Percentiles rank a stretch among this genome's conserved stretches.
These are phyloP conservation scores for Apiospora kogelbergensis DNA, from an alignment of 2,329 filamentous ascomycete species.

Conservation along the genomic window DNA sequence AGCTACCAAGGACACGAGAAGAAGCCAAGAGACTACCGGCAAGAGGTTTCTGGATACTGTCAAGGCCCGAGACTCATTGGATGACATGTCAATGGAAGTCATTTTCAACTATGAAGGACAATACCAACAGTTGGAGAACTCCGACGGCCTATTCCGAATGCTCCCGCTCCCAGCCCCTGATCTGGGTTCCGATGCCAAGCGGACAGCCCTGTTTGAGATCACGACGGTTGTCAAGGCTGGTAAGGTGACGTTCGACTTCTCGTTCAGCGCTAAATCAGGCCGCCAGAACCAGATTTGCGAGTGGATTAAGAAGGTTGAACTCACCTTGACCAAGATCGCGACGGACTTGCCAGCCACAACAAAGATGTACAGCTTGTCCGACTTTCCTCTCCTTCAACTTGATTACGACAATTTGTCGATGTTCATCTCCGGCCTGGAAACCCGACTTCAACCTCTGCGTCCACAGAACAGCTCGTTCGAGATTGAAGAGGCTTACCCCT, in stretches of 20 bases:
- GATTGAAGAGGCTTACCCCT: slow-evolving; percentile 13
- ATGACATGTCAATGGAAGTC: slow-evolving; percentile 10
- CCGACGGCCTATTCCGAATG: slow-evolving; percentile 13
- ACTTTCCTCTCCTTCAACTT: slow-evolving; percentile 11
- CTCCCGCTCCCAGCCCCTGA: slow-evolving; percentile 11
- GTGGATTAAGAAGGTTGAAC: slow-evolving; percentile 11
- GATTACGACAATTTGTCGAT: slow-evolving; percentile 1
- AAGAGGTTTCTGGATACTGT: slow-evolving; percentile 6
- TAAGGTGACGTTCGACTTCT: slow-evolving; percentile 9
- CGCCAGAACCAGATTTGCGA: slow-evolving; percentile 12
- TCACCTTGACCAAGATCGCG: slow-evolving; percentile 5
- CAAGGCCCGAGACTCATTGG: not conserved
- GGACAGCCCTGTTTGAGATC: slow-evolving; percentile 11
- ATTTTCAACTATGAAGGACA: slow-evolving; percentile 14
- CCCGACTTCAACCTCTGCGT: not conserved
- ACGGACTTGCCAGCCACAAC: not conserved
- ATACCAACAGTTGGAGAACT: slow-evolving; percentile 12
- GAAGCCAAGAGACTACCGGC: not conserved
- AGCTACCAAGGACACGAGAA: slow-evolving; percentile 8
- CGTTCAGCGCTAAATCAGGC: slow-evolving; percentile 8
- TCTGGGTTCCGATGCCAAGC: not conserved
- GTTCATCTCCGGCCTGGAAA: slow-evolving; percentile 1
- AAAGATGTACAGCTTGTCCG: slow-evolving; percentile 8
- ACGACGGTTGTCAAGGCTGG: slow-evolving; percentile 9
- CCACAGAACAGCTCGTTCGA: not conserved